Base-by-base conservation (phyloP, 306 rosid genomes). In the Quercus wislizeni region DNA sequence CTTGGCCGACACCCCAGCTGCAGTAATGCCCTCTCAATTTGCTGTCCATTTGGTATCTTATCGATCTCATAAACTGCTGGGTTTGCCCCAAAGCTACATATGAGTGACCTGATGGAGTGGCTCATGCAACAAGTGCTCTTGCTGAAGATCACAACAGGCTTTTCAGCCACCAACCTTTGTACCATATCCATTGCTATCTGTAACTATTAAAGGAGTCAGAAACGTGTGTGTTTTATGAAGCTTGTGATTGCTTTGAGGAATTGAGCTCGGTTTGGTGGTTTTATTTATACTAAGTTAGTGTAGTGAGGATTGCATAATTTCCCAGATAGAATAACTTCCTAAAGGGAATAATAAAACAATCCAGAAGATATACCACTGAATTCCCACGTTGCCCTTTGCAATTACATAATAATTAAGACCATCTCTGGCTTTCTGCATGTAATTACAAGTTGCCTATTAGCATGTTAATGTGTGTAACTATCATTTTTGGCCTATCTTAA, bases 141-240 rank as follows among this genome's bases (percentile, higher is more conserved):
- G 91, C 92, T 89, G 89, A 93, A 93, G 59, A 93, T 85, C 83
- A 86, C 96, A 31, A 91, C 94, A 49, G 96, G 89, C 74, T 79
- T 93, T n/a, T 88, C 91, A 19, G 79, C 85, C 3, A 84, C 90
- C 83, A 93, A 71, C 75, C 83, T 79, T 65, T 78, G 74, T 73
- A 93, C 77, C 55, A 35, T 63, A 55, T 93, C 92, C 94, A 93
- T 92, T 77, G 18, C 79, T 69, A 38, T 8, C 12, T 41, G 49
- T 30, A 35, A 65, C 72, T 0, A 27, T 73, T 59, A 12, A 19
- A 59, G 52, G 76, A 69, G 25, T 31, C 13, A 15, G 49, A 9
- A 71, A 3, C 2, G 55, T 12, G 19, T 10, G 19, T 10, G 35
- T 71, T 17, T 5, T 28, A 27, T 51, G 59, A 25, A 23, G 76